A percentile compares a stretch with the other conserved stretches of the same genome.
These are phyloP conservation scores for Porogramme epimiltina DNA, from an alignment of 1,284 basidiomycete species.

Conservation along the genomic window DNA sequence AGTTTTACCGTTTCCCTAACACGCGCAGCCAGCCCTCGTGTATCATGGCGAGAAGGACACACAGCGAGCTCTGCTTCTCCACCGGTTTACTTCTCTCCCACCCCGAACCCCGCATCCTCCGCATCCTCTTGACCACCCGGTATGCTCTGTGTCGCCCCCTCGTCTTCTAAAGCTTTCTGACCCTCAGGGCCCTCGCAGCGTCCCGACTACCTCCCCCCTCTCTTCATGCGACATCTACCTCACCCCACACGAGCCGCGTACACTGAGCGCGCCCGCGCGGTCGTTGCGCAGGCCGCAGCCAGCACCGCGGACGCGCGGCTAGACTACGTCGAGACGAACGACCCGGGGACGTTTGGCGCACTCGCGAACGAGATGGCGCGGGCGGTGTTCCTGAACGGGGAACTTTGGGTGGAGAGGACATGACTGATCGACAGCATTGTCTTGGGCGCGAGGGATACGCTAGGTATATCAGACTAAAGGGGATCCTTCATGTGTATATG, in stretches of 20 bases:
- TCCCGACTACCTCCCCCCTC: slow-evolving; percentile 64
- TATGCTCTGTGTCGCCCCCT: slow-evolving; percentile 27
- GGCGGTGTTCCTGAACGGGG: slow-evolving; percentile 76
- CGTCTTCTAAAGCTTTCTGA: neutral
- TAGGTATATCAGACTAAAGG: too few species aligned
- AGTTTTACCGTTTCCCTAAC: neutral
- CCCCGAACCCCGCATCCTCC: slow-evolving; percentile 68
- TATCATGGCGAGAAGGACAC: slow-evolving; percentile 99
- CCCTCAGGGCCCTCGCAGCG: slow-evolving; percentile 22
- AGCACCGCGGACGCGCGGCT: slow-evolving; percentile 61
- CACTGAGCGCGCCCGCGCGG: slow-evolving; percentile 45
- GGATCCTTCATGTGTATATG: too few species aligned
- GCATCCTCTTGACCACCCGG: slow-evolving; percentile 86
- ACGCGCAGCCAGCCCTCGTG: slow-evolving; percentile 78
- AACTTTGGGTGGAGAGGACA: slow-evolving; percentile 86
- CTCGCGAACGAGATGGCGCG: slow-evolving; percentile 38
- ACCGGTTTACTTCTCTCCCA: slow-evolving; percentile 80
- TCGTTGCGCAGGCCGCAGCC: slow-evolving; percentile 17
- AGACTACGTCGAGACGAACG: slow-evolving; percentile 92
- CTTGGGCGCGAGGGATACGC: slow-evolving; percentile 51
- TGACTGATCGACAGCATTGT: slow-evolving; percentile 93
- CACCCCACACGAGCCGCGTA: slow-evolving; percentile 53
- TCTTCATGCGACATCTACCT: slow-evolving; percentile 94
- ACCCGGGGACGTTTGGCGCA: slow-evolving; percentile 75
- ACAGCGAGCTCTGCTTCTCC: slow-evolving; percentile 89